A percentile compares a stretch with the other conserved stretches of the same genome.
Evolutionary conservation across 805 yeast species (phyloP).

Genomic region (Millerozyma acaciae): DNA sequence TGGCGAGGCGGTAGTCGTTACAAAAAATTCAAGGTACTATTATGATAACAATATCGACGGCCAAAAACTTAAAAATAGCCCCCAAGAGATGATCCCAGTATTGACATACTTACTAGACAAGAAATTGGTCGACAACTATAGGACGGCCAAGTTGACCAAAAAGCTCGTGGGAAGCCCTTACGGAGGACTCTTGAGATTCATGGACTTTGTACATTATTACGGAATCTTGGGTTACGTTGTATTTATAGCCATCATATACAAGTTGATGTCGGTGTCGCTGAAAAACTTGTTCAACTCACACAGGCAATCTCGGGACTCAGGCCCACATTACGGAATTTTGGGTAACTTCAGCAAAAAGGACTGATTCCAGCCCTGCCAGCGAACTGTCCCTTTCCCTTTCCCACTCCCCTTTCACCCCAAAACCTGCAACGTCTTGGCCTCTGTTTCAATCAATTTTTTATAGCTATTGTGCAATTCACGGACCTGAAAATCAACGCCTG

Average conservation of each 20-base stretch:
- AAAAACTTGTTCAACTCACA: no score
- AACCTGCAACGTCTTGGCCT: slow-evolving; percentile 26
- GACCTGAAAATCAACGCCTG: slow-evolving; percentile 29
- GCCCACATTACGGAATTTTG: slow-evolving; percentile 15
- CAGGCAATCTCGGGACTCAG: slow-evolving; percentile 3
- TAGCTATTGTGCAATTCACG: slow-evolving; percentile 26
- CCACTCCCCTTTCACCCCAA: slow-evolving; percentile 9
- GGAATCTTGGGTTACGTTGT: slow-evolving; percentile 44
- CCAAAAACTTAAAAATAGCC: slow-evolving; percentile 26
- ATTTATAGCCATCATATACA: slow-evolving; percentile 6
- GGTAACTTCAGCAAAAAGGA: slow-evolving; percentile 21
- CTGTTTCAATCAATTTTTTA: slow-evolving; percentile 33
- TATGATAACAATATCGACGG: slow-evolving; percentile 38
- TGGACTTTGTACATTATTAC: slow-evolving; percentile 42
- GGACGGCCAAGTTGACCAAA: slow-evolving; percentile 11
- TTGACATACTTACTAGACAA: slow-evolving; percentile 39
- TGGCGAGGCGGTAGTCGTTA: slow-evolving; percentile 58
- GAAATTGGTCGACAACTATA: slow-evolving; percentile 11
- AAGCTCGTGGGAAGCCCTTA: slow-evolving; percentile 45
- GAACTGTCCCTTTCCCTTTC: not conserved
- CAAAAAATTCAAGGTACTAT: slow-evolving; percentile 36
- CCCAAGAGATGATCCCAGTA: slow-evolving; percentile 30
- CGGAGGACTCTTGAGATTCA: slow-evolving; percentile 29
- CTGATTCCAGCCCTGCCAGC: slow-evolving; percentile 5
- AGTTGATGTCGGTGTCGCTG: no score